A percentile compares a stretch with the other conserved stretches of the same genome.
phyloP scores from a whole-genome alignment of 2,329 filamentous ascomycete genomes.

The Fusarium sp. region DNA sequence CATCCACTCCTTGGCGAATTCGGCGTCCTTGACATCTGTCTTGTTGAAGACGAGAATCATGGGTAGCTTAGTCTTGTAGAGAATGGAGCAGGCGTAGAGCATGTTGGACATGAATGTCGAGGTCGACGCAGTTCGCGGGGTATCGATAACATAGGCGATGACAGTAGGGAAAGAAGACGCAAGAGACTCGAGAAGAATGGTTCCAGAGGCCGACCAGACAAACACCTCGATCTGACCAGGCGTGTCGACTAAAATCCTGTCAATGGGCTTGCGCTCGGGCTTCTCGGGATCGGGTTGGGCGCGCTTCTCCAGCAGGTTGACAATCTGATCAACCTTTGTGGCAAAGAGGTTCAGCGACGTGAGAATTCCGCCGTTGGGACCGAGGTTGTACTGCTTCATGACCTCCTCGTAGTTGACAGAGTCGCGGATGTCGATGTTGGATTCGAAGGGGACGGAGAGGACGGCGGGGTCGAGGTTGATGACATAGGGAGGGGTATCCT shows the following conservation, averaged over 20 bases:
- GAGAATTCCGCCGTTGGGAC: constrained; percentile 95
- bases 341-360: constrained; percentile 97
- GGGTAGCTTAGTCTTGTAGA: constrained; percentile 98
- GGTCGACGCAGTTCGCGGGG: constrained; percentile 90
- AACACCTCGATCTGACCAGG: constrained; percentile 99
- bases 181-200: constrained; percentile 91
- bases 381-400: constrained; percentile 99
- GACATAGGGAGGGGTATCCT: constrained; percentile 88
- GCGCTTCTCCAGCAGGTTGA: constrained; percentile 90
- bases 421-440: constrained; percentile 98
- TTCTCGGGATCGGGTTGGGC: constrained; percentile 72
- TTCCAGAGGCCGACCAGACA: constrained; percentile 96
- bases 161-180: constrained; percentile 96
- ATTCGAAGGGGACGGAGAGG: constrained; percentile 90
- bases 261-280: constrained; percentile 72
- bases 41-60: constrained; percentile 99
- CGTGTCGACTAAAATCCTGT: constrained; percentile 93
- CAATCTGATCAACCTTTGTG: constrained; percentile 97
- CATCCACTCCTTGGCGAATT: constrained; percentile 99
- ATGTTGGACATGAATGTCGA: constrained; percentile 99
- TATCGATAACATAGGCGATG: constrained; percentile 97
- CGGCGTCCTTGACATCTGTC: constrained; percentile 91
- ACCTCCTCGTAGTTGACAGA: constrained; percentile 99
- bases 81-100: constrained; percentile 97
- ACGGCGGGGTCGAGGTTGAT: constrained; percentile 98